These are phyloP conservation scores for Bipolaris bicolor DNA, from an alignment of 2,329 filamentous ascomycete species.

Conservation along the genomic window DNA sequence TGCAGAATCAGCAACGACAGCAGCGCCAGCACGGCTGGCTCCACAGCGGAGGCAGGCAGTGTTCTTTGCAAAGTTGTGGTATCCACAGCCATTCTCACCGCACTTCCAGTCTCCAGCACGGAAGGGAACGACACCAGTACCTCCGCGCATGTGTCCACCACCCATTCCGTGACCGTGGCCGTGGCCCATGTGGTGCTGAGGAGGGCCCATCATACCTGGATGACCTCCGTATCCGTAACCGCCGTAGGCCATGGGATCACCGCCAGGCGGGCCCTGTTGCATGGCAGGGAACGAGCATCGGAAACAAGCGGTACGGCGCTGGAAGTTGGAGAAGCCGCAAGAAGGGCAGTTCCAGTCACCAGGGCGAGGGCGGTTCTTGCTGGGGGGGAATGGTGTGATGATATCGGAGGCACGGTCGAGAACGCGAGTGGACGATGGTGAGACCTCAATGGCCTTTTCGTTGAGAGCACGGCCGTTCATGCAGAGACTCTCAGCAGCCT, in stretches of 20 bases:
- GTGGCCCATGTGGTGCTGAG: constrained; percentile 70
- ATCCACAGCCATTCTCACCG: constrained; percentile 93
- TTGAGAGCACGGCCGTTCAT: constrained; percentile 99
- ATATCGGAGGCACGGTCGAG: constrained; percentile 95
- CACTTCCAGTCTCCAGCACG: constrained; percentile 99
- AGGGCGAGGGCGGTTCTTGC: constrained; percentile 95
- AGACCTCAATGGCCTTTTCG: constrained; percentile 98
- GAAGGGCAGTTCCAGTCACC: constrained; percentile 99
- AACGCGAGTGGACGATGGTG: constrained; percentile 94
- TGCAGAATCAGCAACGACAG: constrained; percentile 90
- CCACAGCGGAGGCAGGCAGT: constrained; percentile 96
- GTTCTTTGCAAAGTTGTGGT: constrained; percentile 99
- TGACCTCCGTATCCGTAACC: constrained; percentile 58
- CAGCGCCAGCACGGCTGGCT: constrained; percentile 89
- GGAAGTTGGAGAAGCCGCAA: constrained; percentile 99
- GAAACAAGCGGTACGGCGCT: constrained; percentile 97
- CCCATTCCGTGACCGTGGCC: constrained; percentile 56
- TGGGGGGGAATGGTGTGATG: constrained; percentile 94
- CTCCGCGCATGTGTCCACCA: constrained; percentile 68
- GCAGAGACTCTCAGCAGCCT: constrained; percentile 97
- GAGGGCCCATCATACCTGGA: constrained; percentile 64
- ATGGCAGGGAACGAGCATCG: constrained; percentile 98
- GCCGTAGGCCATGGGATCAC: constrained; percentile 71
- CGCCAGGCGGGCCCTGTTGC: constrained; percentile 71
- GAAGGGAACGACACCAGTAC: constrained; percentile 90